These are phyloP conservation scores for Wallacemonas collosoma DNA, from an alignment of 208 protist species.

Conservation along the genomic window DNA sequence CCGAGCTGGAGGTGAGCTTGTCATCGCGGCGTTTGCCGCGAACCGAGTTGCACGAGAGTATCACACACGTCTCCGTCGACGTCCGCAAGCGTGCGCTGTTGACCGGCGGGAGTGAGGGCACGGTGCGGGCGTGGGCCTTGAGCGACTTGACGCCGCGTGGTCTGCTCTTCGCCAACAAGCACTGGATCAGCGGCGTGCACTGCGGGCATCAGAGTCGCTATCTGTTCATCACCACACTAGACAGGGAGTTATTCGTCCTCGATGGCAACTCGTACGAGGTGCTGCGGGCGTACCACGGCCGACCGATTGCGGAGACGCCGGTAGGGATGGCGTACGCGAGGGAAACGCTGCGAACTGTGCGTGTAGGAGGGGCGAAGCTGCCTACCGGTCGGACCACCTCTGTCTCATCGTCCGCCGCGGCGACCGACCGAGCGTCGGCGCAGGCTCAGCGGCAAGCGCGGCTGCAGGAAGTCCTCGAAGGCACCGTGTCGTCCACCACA, in stretches of 20 bases:
- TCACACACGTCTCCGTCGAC: slow-evolving; percentile 54
- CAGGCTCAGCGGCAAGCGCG: background rate
- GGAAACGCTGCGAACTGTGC: slow-evolving; percentile 57
- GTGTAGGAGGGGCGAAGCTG: slow-evolving; percentile 49
- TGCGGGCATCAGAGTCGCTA: slow-evolving; percentile 44
- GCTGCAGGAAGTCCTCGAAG: background rate
- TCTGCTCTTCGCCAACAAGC: slow-evolving; percentile 56
- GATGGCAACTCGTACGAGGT: slow-evolving; percentile 73
- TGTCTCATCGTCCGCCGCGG: background rate
- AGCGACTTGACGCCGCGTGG: slow-evolving; percentile 53
- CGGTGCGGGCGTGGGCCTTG: slow-evolving; percentile 71
- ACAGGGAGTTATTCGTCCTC: slow-evolving; percentile 66
- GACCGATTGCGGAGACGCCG: slow-evolving; percentile 47
- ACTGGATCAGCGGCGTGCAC: slow-evolving; percentile 83
- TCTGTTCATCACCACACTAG: slow-evolving; percentile 71
- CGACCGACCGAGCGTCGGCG: background rate
- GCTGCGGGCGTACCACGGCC: slow-evolving; percentile 66
- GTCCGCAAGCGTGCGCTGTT: slow-evolving; percentile 49
- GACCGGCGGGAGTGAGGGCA: slow-evolving; percentile 74
- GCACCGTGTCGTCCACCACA: background rate
- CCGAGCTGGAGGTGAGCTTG: slow-evolving; percentile 46
- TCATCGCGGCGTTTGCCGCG: background rate
- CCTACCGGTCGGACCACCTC: background rate
- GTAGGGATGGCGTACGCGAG: slow-evolving; percentile 62
- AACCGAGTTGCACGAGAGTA: slow-evolving; percentile 17